Base-by-base conservation (phyloP, 2,329 filamentous ascomycete species). In the Epicoccum sorghinum region DNA sequence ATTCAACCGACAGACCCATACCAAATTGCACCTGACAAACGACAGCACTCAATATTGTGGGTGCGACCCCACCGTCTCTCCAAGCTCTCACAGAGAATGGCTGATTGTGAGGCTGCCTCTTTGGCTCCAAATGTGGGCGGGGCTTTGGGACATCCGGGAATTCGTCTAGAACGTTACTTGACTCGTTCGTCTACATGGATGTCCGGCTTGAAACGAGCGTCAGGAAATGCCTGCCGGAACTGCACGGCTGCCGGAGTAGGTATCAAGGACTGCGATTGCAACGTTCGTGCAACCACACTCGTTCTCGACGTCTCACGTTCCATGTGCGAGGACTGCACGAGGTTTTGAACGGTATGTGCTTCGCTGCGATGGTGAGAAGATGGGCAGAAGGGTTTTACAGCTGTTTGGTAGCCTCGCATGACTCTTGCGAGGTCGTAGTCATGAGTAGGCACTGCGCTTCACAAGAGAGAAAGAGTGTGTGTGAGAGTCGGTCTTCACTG, bases 81-180 rank as follows among this genome's bases (percentile, higher is more conserved):
- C 37, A 25, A 14, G 37, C 25, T n/a, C 40, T 46, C 18, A 32
- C 40, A 23, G 24, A 42, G 27, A 30, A 24, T 22, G 38, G 32
- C 22, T 40, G 52, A 42, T 37, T 32, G 47, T 38, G 47, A 52
- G 46, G 53, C 47, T 33, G 43, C 30, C 30, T 41, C 25, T 44
- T 47, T 48, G 55, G 51, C 59, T 56, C 48, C 36, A 38, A 51
- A 52, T 13, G 47, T 50, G 41, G 33, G 59, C 48, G 59, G 59
- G 58, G 55, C 50, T 43, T 35, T 46, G 27, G 58, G 38, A 47
- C 47, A 53, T 47, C 45, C 49, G 55, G 45, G 30, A 45, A 46
- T 47, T 47, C 53, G 51, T 66, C 64, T 61, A 66, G 64, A 67
- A 62, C 57, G 44, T 47, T 54, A 52, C 47, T 56, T 66, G 64